Percentiles rank a stretch among this genome's conserved stretches.
Evolutionary conservation across 371 early-diverging fungal genomes (phyloP).

Genomic region (Dichotomocladium elegans): DNA sequence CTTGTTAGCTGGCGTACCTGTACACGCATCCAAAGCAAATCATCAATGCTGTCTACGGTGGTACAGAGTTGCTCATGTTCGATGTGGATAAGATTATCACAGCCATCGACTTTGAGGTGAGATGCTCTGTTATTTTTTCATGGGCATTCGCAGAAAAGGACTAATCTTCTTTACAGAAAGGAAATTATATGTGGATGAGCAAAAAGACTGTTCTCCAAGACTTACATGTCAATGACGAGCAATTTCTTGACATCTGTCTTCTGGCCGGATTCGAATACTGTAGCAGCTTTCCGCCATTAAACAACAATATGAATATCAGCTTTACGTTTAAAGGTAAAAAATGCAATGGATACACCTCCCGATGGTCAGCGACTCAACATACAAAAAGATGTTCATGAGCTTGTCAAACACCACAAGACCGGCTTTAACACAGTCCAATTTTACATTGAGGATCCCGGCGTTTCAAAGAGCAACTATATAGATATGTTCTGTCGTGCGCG

Average conservation of each 20-base stretch:
- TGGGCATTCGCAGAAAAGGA: background rate
- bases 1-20: constrained; percentile 78
- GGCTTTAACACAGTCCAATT: constrained; percentile 75
- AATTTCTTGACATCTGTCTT: constrained; percentile 79
- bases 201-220: constrained; percentile 64
- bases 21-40: constrained; percentile 65
- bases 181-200: constrained; percentile 63
- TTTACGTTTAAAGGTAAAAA: constrained; percentile 61
- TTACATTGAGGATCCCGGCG: constrained; percentile 55
- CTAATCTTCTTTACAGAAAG: constrained; percentile 29
- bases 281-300: constrained; percentile 70
- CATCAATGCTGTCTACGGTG: constrained; percentile 69
- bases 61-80: constrained; percentile 75
- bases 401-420: constrained; percentile 64
- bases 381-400: constrained; percentile 49
- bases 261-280: constrained; percentile 79
- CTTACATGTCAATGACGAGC: constrained; percentile 65
- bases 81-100: constrained; percentile 77
- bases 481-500: constrained; percentile 72
- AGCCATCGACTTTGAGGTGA: constrained; percentile 57
- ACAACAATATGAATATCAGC: constrained; percentile 31
- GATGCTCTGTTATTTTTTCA: no score
- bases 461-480: constrained; percentile 59
- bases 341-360: no score
- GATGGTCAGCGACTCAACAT: background rate